Percentiles rank a stretch among this genome's conserved stretches.
Conservation (phyloP, 352 stramenopile species). For the Globisporangium ultimum region DNA sequence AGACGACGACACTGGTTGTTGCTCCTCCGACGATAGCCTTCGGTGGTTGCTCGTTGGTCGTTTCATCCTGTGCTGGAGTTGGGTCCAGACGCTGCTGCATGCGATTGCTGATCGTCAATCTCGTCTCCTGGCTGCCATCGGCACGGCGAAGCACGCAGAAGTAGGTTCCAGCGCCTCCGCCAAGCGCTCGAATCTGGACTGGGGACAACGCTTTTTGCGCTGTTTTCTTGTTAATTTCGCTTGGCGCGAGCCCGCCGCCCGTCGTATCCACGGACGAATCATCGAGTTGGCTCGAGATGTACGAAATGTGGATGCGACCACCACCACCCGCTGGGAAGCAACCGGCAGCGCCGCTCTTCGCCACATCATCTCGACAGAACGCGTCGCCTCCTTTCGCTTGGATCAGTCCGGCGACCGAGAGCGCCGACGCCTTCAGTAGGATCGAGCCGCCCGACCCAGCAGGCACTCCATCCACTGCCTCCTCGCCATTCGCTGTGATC, state of each 20-base stretch:
- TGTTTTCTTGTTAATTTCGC: slow-evolving; percentile 21
- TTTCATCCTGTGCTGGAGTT: background rate
- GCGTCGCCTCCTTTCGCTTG: slow-evolving; percentile 50
- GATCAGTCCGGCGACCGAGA: slow-evolving; percentile 43
- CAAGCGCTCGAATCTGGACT: slow-evolving; percentile 39
- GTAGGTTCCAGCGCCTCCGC: slow-evolving; percentile 55
- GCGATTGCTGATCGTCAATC: slow-evolving; percentile 39
- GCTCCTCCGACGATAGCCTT: slow-evolving; percentile 27
- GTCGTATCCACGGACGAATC: slow-evolving; percentile 49
- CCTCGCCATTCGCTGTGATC: slow-evolving; percentile 51
- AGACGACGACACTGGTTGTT: slow-evolving; percentile 42
- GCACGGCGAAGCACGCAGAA: slow-evolving; percentile 54
- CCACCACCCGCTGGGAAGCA: slow-evolving; percentile 64
- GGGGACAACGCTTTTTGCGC: slow-evolving; percentile 26
- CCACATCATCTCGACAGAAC: slow-evolving; percentile 29
- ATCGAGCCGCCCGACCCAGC: slow-evolving; percentile 58
- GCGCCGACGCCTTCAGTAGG: slow-evolving; percentile 38
- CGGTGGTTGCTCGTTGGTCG: background rate
- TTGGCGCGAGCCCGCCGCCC: slow-evolving; percentile 30
- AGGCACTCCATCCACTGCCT: slow-evolving; percentile 29
- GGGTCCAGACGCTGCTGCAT: slow-evolving; percentile 14
- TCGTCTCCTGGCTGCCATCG: slow-evolving; percentile 41
- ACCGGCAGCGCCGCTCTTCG: slow-evolving; percentile 23
- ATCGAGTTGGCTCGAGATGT: slow-evolving; percentile 63
- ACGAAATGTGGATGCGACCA: slow-evolving; percentile 64